phyloP scores from a whole-genome alignment of 2,329 filamentous ascomycete genomes.

The Atkinsonella texensis region DNA sequence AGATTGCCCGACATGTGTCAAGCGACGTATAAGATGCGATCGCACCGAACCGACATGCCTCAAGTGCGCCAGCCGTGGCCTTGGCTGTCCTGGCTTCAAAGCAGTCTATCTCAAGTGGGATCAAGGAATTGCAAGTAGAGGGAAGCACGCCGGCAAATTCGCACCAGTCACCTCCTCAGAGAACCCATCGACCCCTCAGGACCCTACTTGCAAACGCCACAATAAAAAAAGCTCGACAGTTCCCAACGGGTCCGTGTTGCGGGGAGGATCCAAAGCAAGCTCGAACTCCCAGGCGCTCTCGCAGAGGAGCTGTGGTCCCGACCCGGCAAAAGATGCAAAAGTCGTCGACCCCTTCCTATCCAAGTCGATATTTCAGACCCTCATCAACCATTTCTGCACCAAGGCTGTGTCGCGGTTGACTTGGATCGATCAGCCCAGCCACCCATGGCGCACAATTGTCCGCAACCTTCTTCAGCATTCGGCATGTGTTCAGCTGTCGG shows the following conservation, averaged over 20 bases:
- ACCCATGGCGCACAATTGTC: slow-evolving; percentile 10
- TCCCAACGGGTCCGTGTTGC: neutral
- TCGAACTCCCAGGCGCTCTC: neutral
- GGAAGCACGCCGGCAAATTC: slow-evolving; percentile 9
- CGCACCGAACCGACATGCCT: slow-evolving; percentile 10
- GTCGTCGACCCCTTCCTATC: neutral
- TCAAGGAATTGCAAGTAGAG: slow-evolving; percentile 13
- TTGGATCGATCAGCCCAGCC: slow-evolving; percentile 12
- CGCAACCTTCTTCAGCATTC: slow-evolving; percentile 7
- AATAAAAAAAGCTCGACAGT: neutral
- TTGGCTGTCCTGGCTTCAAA: slow-evolving; percentile 11
- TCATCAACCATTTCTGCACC: slow-evolving; percentile 11
- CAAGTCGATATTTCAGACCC: slow-evolving; percentile 7
- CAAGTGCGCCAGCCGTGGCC: slow-evolving; percentile 11
- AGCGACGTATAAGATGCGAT: slow-evolving; percentile 12
- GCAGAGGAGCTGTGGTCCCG: neutral
- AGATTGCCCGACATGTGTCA: slow-evolving; percentile 12
- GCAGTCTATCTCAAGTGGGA: slow-evolving; percentile 10
- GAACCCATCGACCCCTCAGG: no score
- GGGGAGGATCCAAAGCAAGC: neutral
- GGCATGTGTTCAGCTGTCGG: slow-evolving; percentile 9
- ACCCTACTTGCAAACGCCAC: neutral
- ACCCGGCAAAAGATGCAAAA: neutral
- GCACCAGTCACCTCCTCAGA: slow-evolving; percentile 2
- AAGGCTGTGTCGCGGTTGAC: slow-evolving; percentile 11